These are phyloP conservation scores for Thraustochytrium striatum DNA, from an alignment of 352 stramenopile genomes.

Conservation along the genomic window DNA sequence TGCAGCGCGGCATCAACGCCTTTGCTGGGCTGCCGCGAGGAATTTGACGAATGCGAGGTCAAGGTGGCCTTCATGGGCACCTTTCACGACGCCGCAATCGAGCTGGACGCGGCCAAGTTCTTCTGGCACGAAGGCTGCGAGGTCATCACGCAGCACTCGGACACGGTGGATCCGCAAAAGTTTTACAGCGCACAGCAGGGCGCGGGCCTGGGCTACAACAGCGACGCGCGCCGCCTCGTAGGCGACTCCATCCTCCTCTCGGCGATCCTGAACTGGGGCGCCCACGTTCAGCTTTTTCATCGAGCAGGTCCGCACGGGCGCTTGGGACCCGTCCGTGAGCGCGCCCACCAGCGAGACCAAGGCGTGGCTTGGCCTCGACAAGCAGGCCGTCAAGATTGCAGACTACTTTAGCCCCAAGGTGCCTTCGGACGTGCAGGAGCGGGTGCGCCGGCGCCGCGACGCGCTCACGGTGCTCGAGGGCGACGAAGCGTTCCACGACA, in stretches of 20 bases:
- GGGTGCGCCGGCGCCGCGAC: not conserved
- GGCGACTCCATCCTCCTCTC: not conserved
- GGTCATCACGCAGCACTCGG: not conserved
- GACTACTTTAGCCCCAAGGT: not conserved
- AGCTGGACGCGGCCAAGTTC: not conserved
- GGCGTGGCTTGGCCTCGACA: not conserved
- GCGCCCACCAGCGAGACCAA: too few relatives aligned
- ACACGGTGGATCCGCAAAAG: not conserved
- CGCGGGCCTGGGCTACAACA: not conserved
- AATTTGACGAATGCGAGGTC: not conserved
- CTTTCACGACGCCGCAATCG: not conserved
- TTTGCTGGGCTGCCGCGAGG: not conserved
- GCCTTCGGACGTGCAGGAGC: not conserved
- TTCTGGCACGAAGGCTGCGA: conserved; percentile 6
- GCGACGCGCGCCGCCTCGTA: not conserved
- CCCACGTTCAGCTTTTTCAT: not conserved
- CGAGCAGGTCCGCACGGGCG: not conserved
- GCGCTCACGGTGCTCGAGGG: not conserved
- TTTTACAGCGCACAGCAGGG: not conserved
- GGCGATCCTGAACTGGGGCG: not conserved
- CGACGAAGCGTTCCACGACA: not conserved
- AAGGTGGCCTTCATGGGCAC: not conserved
- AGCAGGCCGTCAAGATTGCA: not conserved
- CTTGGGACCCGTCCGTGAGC: not conserved
- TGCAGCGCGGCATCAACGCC: conserved; percentile 17